Evolutionary conservation across 768 basidiomycete species (phyloP).

Genomic region (Infundibulicybe gibba): DNA sequence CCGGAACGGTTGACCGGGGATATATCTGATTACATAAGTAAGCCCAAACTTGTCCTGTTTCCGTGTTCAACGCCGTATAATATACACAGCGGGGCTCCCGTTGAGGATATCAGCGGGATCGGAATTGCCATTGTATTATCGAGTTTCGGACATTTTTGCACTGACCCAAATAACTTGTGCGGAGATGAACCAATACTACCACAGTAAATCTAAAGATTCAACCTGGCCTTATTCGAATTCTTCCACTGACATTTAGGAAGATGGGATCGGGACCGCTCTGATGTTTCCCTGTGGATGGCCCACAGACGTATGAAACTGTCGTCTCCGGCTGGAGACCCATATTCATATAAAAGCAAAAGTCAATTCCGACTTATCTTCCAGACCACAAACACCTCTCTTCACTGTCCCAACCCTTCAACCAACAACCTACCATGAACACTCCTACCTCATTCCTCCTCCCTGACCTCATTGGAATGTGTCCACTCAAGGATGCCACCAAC

Average conservation of each 20-base stretch:
- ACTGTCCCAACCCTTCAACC: constrained; percentile 8
- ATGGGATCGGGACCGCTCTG: constrained; percentile 28
- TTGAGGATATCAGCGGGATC: too few species aligned
- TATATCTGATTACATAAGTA: too few species aligned
- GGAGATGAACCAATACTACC: constrained; percentile 3
- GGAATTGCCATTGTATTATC: too few species aligned
- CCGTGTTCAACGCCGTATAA: too few species aligned
- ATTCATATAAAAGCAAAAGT: constrained; percentile 3
- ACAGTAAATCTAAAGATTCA: constrained; percentile 36
- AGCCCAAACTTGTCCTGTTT: too few species aligned
- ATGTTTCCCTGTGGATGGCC: constrained; percentile 15
- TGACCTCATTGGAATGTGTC: constrained; percentile 47
- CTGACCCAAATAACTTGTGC: too few species aligned
- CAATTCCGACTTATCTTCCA: constrained; percentile 8
- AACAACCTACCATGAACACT: constrained; percentile 14
- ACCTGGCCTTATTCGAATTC: constrained; percentile 17
- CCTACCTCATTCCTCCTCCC: constrained; percentile 46
- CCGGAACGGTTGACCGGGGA: too few species aligned
- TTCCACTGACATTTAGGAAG: constrained; percentile 13
- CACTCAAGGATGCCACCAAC: constrained; percentile 46
- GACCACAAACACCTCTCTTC: constrained; percentile 1
- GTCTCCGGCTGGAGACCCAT: neutral
- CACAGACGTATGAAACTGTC: too few species aligned
- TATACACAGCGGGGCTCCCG: too few species aligned
- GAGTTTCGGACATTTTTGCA: too few species aligned